Base-by-base conservation (phyloP, 352 stramenopile genomes). In the Aphanomyces stellatus region DNA sequence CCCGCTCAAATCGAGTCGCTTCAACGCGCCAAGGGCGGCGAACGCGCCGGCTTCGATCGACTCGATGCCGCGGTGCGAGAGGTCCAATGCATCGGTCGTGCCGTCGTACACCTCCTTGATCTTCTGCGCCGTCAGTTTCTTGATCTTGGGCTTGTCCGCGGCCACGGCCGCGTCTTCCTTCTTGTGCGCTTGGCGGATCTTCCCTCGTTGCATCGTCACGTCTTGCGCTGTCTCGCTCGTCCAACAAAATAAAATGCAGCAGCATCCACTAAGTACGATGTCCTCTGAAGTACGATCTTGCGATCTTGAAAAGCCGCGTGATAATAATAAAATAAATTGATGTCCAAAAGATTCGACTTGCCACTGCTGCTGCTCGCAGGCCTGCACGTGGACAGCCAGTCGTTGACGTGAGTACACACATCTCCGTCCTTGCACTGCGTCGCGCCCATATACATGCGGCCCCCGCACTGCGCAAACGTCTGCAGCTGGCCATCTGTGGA, bases 81-180 rank as follows among this genome's bases (percentile, higher is more conserved):
- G 78, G 63, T 91, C 76, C 37, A 87, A 62, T 53, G 82, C 73
- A 37, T 51, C 69, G 65, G 77, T 81, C 48, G 88, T 75, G 59
- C 89, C 79, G 11, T 70, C 25, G 19, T 70, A 53, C 67, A 80
- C 79, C 65, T 90, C 65, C 51, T 71, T 43, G 51, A 95, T 71
- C 72, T 91, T 95, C 62, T 91, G 82, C 51, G 76, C 74, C 43
- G 86, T 95, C 48, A 95, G 76, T 80, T 95, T 95, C 74, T 95
- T 95, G 72, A 95, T 95, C 70, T 82, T 81, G 71, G 68, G 74
- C 74, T 90, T 91, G 22, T 74, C 59, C 43, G 65, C 62, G 15
- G 22, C 56, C 43, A 65, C 62, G 15, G 22, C 56, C 1, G 49
- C 49, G 57, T 15, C 53, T 35, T 49, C 2, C 30, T 35, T 34